Evolutionary conservation across 2,329 filamentous ascomycete species (phyloP).

Genomic region (Gremmenia infestans): DNA sequence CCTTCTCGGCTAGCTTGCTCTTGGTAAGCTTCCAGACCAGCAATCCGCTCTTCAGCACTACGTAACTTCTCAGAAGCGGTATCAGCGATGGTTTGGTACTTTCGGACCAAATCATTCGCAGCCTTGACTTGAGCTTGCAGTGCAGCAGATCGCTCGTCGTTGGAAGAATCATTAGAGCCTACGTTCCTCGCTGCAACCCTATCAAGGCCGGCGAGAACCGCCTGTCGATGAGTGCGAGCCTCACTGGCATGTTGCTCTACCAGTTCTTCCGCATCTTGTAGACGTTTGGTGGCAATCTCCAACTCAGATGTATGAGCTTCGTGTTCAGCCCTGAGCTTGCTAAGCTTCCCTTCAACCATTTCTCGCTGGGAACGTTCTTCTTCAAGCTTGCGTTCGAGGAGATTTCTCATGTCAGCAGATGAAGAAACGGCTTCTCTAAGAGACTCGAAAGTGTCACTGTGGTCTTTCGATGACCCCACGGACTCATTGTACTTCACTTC

Average conservation of each 20-base stretch:
- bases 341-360: slow-evolving; percentile 69
- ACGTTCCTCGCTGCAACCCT: slow-evolving; percentile 58
- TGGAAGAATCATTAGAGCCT: slow-evolving; percentile 41
- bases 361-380: slow-evolving; percentile 77
- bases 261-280: slow-evolving; percentile 83
- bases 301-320: slow-evolving; percentile 76
- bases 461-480: slow-evolving; percentile 61
- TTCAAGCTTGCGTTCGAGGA: slow-evolving; percentile 75
- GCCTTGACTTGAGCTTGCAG: slow-evolving; percentile 75
- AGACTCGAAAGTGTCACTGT: slow-evolving; percentile 65
- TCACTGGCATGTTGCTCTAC: slow-evolving; percentile 84
- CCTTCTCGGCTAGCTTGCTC: slow-evolving; percentile 95
- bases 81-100: slow-evolving; percentile 86
- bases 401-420: slow-evolving; percentile 68
- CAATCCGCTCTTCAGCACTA: slow-evolving; percentile 92
- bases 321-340: slow-evolving; percentile 73
- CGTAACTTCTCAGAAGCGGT: slow-evolving; percentile 81
- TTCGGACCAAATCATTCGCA: slow-evolving; percentile 75
- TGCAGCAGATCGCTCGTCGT: slow-evolving; percentile 63
- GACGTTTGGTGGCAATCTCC: slow-evolving; percentile 64
- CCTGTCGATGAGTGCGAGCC: slow-evolving; percentile 77
- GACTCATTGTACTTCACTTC: slow-evolving; percentile 63
- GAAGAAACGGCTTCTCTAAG: slow-evolving; percentile 74
- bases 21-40: slow-evolving; percentile 92
- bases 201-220: slow-evolving; percentile 76